A percentile compares a stretch with the other conserved stretches of the same genome.
Evolutionary conservation across 805 yeast genomes (phyloP).

Genomic region (Komagataella kurtzmanii): DNA sequence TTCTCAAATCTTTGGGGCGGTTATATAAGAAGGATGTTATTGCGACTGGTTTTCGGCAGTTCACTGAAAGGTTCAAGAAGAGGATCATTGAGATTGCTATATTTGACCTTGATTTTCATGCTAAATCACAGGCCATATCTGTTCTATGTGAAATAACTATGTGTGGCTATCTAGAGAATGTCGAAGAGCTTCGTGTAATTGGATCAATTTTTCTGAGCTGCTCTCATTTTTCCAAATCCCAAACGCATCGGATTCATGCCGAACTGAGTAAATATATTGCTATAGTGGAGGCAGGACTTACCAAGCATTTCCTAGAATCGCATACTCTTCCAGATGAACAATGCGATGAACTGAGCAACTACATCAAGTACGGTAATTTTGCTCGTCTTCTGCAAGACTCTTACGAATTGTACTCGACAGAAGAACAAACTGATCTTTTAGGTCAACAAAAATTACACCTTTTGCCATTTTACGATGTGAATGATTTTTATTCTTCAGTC

Average conservation of each 20-base stretch:
- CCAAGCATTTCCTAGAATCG: constrained; percentile 22
- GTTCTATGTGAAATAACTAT: constrained; percentile 42
- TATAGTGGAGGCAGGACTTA: constrained; percentile 25
- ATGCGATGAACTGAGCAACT: constrained; percentile 14
- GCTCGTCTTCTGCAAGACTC: constrained; percentile 17
- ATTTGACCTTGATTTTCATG: constrained; percentile 40
- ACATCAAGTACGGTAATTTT: constrained; percentile 16
- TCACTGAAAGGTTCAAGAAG: constrained; percentile 58
- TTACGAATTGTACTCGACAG: constrained; percentile 8
- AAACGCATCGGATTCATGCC: constrained; percentile 15
- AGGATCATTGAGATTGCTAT: constrained; percentile 53
- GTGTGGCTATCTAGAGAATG: constrained; percentile 51
- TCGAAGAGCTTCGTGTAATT: constrained; percentile 32
- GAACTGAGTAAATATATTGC: constrained; percentile 46
- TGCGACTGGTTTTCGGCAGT: constrained; percentile 60
- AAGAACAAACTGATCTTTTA: constrained; percentile 6
- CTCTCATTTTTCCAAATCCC: background rate
- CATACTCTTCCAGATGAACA: constrained; percentile 10
- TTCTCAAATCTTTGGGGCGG: constrained; percentile 37
- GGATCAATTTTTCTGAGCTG: constrained; percentile 24
- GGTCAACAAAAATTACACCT: constrained; percentile 1
- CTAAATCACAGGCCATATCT: constrained; percentile 34
- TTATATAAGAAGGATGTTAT: constrained; percentile 29
- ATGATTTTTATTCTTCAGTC: constrained; percentile 8
- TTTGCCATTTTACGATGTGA: background rate